phyloP scores from a whole-genome alignment of 2,329 filamentous ascomycete genomes.

The Xylaria polymorpha region DNA sequence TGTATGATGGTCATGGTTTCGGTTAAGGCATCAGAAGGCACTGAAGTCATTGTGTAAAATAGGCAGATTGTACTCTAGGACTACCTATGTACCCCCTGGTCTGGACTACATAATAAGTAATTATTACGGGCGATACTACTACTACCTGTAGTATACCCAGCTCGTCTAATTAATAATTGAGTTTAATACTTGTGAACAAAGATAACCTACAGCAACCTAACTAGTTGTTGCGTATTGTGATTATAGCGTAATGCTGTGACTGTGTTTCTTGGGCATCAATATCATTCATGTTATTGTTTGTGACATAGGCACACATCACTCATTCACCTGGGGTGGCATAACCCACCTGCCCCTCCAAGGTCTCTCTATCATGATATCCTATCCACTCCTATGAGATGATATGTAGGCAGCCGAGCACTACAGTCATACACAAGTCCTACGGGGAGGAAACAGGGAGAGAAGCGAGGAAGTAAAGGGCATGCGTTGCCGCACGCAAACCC shows the following conservation, averaged over 20 bases:
- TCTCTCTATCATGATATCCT: neutral
- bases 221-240: neutral
- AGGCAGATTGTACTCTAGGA: neutral
- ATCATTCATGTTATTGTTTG: neutral
- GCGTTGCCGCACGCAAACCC: neutral
- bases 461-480: neutral
- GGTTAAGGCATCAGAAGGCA: neutral
- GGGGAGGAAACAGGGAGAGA: neutral
- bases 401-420: neutral
- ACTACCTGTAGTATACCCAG: neutral
- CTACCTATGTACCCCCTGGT: neutral
- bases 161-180: neutral
- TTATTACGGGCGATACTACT: neutral
- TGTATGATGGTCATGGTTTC: constrained; percentile 1
- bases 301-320: neutral
- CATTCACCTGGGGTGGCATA: neutral
- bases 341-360: neutral
- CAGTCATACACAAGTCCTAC: neutral
- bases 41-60: neutral
- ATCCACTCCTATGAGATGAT: neutral
- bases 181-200: neutral
- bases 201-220: neutral
- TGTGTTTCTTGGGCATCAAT: neutral
- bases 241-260: neutral
- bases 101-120: neutral